A percentile compares a stretch with the other conserved stretches of the same genome.
These are phyloP conservation scores for Ceratocystis eucalypticola DNA, from an alignment of 2,329 filamentous ascomycete species.

Conservation along the genomic window DNA sequence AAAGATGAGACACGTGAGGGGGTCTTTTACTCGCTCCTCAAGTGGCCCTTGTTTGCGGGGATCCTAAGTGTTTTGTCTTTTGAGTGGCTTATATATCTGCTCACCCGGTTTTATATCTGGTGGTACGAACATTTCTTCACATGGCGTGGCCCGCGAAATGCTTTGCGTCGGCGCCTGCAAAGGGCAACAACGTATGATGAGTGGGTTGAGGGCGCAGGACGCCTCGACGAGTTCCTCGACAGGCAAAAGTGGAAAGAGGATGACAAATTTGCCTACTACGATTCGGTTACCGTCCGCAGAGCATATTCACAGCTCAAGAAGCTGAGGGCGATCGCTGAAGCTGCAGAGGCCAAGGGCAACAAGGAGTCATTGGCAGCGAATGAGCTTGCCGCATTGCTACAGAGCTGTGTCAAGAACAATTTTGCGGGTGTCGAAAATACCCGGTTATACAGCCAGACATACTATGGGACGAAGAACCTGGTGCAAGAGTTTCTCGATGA, in stretches of 20 bases:
- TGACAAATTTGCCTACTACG: conserved; percentile 73
- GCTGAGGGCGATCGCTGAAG: conserved; percentile 46
- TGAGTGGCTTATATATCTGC: conserved; percentile 49
- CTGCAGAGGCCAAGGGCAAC: conserved; percentile 28
- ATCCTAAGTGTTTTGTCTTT: conserved; percentile 21
- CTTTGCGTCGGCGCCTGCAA: conserved; percentile 56
- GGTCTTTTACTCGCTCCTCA: conserved; percentile 73
- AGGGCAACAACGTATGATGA: conserved; percentile 61
- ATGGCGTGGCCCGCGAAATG: conserved; percentile 70
- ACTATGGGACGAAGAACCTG: conserved; percentile 91
- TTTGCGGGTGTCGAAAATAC: conserved; percentile 92
- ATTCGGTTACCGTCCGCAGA: conserved; percentile 66
- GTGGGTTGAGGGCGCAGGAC: conserved; percentile 68
- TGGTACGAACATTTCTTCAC: conserved; percentile 83
- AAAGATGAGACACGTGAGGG: conserved; percentile 92
- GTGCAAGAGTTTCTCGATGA: conserved; percentile 87
- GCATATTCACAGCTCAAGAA: conserved; percentile 64
- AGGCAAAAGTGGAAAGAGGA: conserved; percentile 69
- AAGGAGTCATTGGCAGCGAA: conserved; percentile 28
- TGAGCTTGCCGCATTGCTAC: conserved; percentile 62
- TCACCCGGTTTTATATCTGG: conserved; percentile 79
- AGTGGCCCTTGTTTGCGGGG: conserved; percentile 80
- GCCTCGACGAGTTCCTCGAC: conserved; percentile 67
- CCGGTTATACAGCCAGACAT: conserved; percentile 90
- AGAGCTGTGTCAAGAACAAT: conserved; percentile 94